Percentiles rank a stretch among this genome's conserved stretches.
phyloP scores from a whole-genome alignment of 2,329 filamentous ascomycete species.

The Aspergillus jensenii region DNA sequence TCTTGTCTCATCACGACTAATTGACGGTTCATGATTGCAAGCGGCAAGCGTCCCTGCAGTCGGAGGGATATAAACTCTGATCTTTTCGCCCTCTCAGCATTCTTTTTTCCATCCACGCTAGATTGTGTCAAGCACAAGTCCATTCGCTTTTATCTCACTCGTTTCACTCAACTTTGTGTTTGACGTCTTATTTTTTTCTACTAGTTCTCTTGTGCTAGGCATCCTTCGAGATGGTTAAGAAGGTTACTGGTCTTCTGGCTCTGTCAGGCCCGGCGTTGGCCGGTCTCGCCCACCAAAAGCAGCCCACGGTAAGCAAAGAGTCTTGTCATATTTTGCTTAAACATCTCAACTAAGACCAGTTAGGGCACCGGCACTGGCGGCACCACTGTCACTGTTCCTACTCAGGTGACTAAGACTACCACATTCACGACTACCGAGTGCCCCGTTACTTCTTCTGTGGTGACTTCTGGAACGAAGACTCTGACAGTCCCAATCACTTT shows the following conservation, averaged over 20 bases:
- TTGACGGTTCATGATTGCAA: constrained; percentile 14
- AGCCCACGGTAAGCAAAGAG: constrained; percentile 8
- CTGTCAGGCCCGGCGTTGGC: constrained; percentile 37
- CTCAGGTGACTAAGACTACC: constrained; percentile 29
- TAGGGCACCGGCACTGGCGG: neutral
- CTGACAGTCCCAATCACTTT: constrained; percentile 30
- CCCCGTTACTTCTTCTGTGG: constrained; percentile 31
- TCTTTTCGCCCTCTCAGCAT: constrained; percentile 1
- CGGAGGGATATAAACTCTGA: constrained; percentile 28
- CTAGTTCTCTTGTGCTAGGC: constrained; percentile 16
- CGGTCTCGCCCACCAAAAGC: constrained; percentile 30
- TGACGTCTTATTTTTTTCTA: constrained; percentile 11
- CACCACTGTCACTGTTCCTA: neutral
- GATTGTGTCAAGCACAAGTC: constrained; percentile 17
- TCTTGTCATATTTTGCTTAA: neutral
- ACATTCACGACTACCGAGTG: constrained; percentile 35
- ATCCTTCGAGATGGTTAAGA: constrained; percentile 36
- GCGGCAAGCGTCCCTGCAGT: constrained; percentile 6
- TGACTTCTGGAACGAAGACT: constrained; percentile 31
- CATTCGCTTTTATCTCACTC: constrained; percentile 25
- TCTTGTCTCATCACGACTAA: constrained; percentile 20
- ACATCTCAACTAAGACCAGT: neutral
- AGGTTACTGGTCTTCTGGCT: constrained; percentile 35
- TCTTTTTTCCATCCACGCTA: constrained; percentile 18
- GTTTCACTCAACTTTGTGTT: constrained; percentile 19